Evolutionary conservation across 306 rosid species (phyloP).

Genomic region (Sicyos baderoa): DNA sequence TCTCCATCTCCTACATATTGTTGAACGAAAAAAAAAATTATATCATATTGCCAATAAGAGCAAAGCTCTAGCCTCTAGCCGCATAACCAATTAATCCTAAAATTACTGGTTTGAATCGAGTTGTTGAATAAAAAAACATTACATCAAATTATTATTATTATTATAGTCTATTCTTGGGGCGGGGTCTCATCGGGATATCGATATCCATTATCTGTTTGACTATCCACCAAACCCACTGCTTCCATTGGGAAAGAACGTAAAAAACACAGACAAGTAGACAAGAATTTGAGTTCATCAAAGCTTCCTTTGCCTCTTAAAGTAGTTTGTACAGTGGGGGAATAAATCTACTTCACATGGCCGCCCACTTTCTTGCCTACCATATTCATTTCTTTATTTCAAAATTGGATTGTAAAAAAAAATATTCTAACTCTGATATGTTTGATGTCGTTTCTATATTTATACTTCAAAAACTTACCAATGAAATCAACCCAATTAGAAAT

Average conservation of each 20-base stretch:
- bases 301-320: neutral
- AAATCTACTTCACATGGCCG: constrained; percentile 10
- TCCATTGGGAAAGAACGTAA: constrained; percentile 12
- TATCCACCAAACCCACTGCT: neutral
- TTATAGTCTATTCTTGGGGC: neutral
- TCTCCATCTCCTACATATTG: too few species aligned
- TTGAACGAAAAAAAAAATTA: too few species aligned
- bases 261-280: constrained; percentile 1
- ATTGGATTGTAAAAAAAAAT: neutral
- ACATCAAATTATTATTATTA: too few species aligned
- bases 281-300: constrained; percentile 1
- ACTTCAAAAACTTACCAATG: too few species aligned
- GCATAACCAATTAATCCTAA: too few species aligned
- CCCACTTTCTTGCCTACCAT: neutral
- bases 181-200: constrained; percentile 11
- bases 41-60: too few species aligned
- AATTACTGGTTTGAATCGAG: too few species aligned
- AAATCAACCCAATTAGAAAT: neutral
- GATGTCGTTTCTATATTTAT: neutral
- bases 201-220: neutral
- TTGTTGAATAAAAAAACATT: too few species aligned
- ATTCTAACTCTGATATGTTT: too few species aligned
- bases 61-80: too few species aligned
- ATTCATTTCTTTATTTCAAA: neutral
- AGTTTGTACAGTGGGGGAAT: constrained; percentile 14